These are phyloP conservation scores for Juglanconis oblonga DNA, from an alignment of 2,329 filamentous ascomycete genomes.

Conservation along the genomic window DNA sequence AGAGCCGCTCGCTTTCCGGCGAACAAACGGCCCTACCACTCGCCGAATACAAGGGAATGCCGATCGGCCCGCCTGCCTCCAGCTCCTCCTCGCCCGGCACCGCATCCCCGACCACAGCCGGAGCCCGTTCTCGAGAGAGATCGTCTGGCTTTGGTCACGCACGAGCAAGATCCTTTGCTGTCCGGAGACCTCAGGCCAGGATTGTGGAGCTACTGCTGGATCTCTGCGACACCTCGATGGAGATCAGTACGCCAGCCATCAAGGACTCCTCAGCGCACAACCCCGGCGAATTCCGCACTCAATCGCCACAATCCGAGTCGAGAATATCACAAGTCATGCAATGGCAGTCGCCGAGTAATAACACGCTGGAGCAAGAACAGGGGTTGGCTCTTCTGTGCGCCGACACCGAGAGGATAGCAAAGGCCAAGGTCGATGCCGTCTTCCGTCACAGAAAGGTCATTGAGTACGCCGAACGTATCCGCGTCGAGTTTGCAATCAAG, in stretches of 20 bases:
- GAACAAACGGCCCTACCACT: conserved; percentile 51
- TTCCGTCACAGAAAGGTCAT: conserved; percentile 88
- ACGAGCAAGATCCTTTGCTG: conserved; percentile 83
- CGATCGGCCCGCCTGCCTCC: conserved; percentile 74
- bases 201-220: conserved; percentile 95
- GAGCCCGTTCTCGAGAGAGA: conserved; percentile 69
- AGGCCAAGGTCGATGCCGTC: conserved; percentile 88
- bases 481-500: conserved; percentile 86
- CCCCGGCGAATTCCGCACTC: conserved; percentile 78
- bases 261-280: conserved; percentile 72
- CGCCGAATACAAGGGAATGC: conserved; percentile 83
- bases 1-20: conserved; percentile 60
- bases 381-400: conserved; percentile 83
- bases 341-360: conserved; percentile 92
- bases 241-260: conserved; percentile 90
- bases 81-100: conserved; percentile 70
- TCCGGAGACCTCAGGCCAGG: conserved; percentile 82
- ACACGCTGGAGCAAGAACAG: conserved; percentile 89
- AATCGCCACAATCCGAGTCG: conserved; percentile 94
- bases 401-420: conserved; percentile 82
- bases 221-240: conserved; percentile 90
- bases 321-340: conserved; percentile 91
- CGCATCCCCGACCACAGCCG: conserved; percentile 68
- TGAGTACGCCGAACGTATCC: conserved; percentile 93
- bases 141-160: conserved; percentile 73